Base-by-base conservation (phyloP, 768 basidiomycete species). In the Coprinellus micaceus region DNA sequence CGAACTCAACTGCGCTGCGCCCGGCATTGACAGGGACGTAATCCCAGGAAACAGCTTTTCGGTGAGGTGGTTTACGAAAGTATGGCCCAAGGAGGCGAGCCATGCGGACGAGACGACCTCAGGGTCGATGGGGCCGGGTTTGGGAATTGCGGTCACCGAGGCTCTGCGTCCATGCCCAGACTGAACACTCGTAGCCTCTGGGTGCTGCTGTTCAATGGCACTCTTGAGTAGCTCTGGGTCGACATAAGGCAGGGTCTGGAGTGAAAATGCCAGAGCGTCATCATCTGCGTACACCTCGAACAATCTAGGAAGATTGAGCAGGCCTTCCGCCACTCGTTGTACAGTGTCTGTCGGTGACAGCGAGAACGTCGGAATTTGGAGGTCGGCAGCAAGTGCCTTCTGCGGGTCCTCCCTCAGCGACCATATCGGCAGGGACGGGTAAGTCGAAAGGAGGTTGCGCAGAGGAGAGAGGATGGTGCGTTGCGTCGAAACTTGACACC, bases 211-310 rank as follows among this genome's bases (percentile, higher is more conserved):
- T 56, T 83, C 84, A 2, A 74, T 64, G 5, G 80, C 65, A 36
- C 72, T 75, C 53, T 77, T 79, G 19, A 83, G 66, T 47, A 81
- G 68, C 40, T 86, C 83, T 5, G 73, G 61, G 56, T 89, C 84
- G 49, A 90, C 67, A 62, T 83, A 82, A 0, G 89, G 92, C 10
- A 98, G 74, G 4, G 89, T 92, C 47, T 88, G 84, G 39, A 98
- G 75, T 33, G 91, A 93, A 70, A 94, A 97, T 2, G 86, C 83
- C 9, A 98, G 79, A 10, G 92, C 91, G 58, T 94, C 93, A 67
- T 98, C 94, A 56, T 88, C 87, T 6, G 89, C 91, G 65, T 97
- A 96, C 17, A 95, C 89, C 69, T 98, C 95, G 65, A 98, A 97
- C 15, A 98, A 74, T 54, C 94, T 75, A 2, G 96, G 93, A 2